phyloP scores from a whole-genome alignment of 805 yeast genomes.

The Kregervanrija fluxuum region DNA sequence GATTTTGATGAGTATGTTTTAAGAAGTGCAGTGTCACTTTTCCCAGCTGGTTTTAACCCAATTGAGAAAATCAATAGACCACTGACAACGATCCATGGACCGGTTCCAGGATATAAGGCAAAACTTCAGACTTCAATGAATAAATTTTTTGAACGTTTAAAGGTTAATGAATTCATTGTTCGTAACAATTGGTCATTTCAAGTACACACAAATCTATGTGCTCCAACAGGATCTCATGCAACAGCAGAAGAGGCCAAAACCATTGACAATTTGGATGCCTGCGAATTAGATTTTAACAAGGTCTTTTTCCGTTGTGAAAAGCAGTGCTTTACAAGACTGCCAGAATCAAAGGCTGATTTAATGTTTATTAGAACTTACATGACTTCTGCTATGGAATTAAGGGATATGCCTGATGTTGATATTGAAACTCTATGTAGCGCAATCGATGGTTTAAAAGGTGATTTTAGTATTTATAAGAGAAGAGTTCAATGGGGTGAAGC shows the following conservation, averaged over 20 bases:
- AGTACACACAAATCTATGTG: conserved; percentile 44
- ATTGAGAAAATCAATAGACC: conserved; percentile 42
- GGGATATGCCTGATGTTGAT: conserved; percentile 31
- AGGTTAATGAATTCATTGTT: conserved; percentile 47
- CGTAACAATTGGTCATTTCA: conserved; percentile 70
- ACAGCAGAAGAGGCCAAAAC: conserved; percentile 27
- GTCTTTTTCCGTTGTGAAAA: conserved; percentile 56
- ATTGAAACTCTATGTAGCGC: conserved; percentile 52
- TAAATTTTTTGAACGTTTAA: conserved; percentile 51
- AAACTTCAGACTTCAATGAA: conserved; percentile 59
- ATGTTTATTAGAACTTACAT: conserved; percentile 53
- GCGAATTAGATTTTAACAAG: conserved; percentile 34
- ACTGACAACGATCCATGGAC: conserved; percentile 55
- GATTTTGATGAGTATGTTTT: conserved; percentile 48
- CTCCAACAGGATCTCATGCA: conserved; percentile 38
- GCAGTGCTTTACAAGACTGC: conserved; percentile 48
- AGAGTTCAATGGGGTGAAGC: conserved; percentile 67
- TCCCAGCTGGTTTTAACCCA: conserved; percentile 74
- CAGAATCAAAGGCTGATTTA: conserved; percentile 36
- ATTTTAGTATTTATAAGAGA: conserved; percentile 54
- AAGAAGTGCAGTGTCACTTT: conserved; percentile 50
- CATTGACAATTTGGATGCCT: conserved; percentile 29
- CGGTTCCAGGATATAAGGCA: conserved; percentile 61
- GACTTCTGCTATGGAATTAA: conserved; percentile 42
- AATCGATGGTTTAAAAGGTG: conserved; percentile 54